Percentiles rank a stretch among this genome's conserved stretches.
Conservation (phyloP, 1,139 yeast species). For the Taphrina confusa region DNA sequence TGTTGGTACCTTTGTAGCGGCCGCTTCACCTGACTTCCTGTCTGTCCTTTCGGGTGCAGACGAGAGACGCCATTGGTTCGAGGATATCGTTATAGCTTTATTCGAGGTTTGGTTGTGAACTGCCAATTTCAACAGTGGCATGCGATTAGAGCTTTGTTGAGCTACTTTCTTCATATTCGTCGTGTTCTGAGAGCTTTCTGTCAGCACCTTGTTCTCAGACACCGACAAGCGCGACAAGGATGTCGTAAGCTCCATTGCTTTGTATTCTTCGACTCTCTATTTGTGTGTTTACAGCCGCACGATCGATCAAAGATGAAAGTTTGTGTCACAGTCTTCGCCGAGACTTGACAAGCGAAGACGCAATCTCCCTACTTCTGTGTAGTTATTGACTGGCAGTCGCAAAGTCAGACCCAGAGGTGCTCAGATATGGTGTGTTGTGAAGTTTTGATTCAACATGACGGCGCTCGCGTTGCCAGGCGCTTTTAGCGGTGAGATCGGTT, state of each 20-base stretch:
- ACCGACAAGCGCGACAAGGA: constrained; percentile 30
- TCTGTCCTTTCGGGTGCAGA: constrained; percentile 10
- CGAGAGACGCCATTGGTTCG: constrained; percentile 33
- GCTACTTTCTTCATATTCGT: constrained; percentile 16
- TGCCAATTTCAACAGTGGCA: constrained; percentile 44
- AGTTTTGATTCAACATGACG: background rate
- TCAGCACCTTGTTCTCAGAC: constrained; percentile 17
- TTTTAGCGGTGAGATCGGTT: too few species aligned
- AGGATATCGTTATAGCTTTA: constrained; percentile 12
- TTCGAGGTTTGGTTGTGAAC: constrained; percentile 42
- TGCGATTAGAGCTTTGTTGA: constrained; percentile 36
- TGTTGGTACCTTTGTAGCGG: constrained; percentile 35
- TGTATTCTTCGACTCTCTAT: too few species aligned
- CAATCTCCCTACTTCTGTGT: too few species aligned
- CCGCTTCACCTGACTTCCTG: constrained; percentile 20
- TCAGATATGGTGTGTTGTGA: constrained; percentile 14
- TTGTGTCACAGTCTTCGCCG: too few species aligned
- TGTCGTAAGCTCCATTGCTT: constrained; percentile 24
- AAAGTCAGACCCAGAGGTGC: too few species aligned
- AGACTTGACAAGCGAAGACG: too few species aligned
- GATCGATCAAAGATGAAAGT: too few species aligned
- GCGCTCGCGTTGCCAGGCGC: background rate
- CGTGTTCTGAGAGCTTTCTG: constrained; percentile 8
- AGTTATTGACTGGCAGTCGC: too few species aligned
- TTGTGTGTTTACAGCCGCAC: too few species aligned